Evolutionary conservation across 805 yeast species (phyloP).

Genomic region (Candida easanensis): DNA sequence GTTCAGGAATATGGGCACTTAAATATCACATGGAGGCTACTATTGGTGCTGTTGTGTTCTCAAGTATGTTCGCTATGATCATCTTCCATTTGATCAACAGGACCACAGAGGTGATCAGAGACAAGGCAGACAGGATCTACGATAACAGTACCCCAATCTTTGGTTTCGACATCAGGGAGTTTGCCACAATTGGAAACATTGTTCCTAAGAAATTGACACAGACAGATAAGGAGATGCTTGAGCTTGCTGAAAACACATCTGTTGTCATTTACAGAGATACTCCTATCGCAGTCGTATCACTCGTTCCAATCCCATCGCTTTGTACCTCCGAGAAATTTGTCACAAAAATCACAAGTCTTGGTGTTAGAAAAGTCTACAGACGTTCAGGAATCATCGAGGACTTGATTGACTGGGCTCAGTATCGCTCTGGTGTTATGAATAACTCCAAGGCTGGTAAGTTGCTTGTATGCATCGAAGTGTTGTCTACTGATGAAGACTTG

Average conservation of each 20-base stretch:
- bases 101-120: constrained; percentile 48
- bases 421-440: constrained; percentile 43
- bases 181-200: constrained; percentile 33
- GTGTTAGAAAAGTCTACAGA: constrained; percentile 66
- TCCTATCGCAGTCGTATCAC: constrained; percentile 63
- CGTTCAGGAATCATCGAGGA: constrained; percentile 63
- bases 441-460: constrained; percentile 31
- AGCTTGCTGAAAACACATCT: constrained; percentile 47
- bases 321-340: constrained; percentile 41
- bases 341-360: constrained; percentile 54
- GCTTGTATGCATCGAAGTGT: constrained; percentile 45
- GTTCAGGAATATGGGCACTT: constrained; percentile 18
- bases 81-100: constrained; percentile 39
- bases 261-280: constrained; percentile 62
- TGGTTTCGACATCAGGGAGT: constrained; percentile 50
- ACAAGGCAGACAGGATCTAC: constrained; percentile 35
- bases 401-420: constrained; percentile 57
- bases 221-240: constrained; percentile 28
- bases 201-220: constrained; percentile 20
- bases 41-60: constrained; percentile 35
- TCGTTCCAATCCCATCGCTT: constrained; percentile 40
- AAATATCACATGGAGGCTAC: constrained; percentile 20
- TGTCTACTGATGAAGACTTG: constrained; percentile 47
- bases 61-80: constrained; percentile 36
- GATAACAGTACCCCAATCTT: constrained; percentile 39